Conservation (phyloP, 2,329 filamentous ascomycete genomes). For the Penicillium griseofulvum region DNA sequence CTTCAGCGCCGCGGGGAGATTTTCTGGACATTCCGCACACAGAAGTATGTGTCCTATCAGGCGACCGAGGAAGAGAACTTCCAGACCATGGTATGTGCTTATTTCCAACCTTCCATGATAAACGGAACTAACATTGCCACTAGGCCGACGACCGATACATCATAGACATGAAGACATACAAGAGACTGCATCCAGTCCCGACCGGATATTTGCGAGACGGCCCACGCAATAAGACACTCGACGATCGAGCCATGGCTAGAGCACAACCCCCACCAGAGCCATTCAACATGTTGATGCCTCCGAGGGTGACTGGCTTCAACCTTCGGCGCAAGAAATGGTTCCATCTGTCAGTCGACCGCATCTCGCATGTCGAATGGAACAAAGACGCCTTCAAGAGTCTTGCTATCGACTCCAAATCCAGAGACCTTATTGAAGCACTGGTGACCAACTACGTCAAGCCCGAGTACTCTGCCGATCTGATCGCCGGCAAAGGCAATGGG, state of each 20-base stretch:
- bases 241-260: background rate
- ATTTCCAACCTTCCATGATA: background rate
- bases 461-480: slow-evolving; percentile 11
- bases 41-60: slow-evolving; percentile 8
- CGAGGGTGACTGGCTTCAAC: slow-evolving; percentile 12
- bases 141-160: slow-evolving; percentile 12
- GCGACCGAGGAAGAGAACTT: slow-evolving; percentile 6
- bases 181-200: slow-evolving; percentile 1
- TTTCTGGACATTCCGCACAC: slow-evolving; percentile 9
- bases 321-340: slow-evolving; percentile 16
- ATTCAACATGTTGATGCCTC: slow-evolving; percentile 3
- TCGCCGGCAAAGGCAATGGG: slow-evolving; percentile 18
- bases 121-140: background rate
- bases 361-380: slow-evolving; percentile 19
- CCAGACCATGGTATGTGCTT: slow-evolving; percentile 6
- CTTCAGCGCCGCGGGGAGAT: slow-evolving; percentile 40
- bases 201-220: background rate
- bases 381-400: slow-evolving; percentile 18
- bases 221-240: background rate
- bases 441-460: slow-evolving; percentile 7
- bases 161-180: slow-evolving; percentile 11
- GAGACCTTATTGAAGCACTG: slow-evolving; percentile 12
- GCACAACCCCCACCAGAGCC: background rate
- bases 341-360: slow-evolving; percentile 11
- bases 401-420: slow-evolving; percentile 11